A percentile compares a stretch with the other conserved stretches of the same genome.
These are phyloP conservation scores for Cucurbita argyrosperma DNA, from an alignment of 306 rosid genomes.

Conservation along the genomic window DNA sequence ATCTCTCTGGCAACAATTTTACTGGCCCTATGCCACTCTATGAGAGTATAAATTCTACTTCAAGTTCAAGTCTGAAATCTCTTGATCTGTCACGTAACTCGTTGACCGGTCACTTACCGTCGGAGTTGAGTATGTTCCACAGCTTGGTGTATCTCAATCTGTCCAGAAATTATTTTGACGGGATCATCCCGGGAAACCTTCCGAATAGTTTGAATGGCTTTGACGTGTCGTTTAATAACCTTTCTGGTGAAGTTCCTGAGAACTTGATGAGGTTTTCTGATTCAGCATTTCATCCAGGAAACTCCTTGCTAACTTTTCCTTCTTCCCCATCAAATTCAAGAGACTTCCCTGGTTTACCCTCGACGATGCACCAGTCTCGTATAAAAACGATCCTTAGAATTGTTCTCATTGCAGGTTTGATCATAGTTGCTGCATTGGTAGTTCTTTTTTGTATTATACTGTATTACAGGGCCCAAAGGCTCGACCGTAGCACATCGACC, in stretches of 20 bases:
- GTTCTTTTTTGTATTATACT: conserved; percentile 22
- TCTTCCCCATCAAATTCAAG: conserved; percentile 22
- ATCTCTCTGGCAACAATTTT: conserved; percentile 49
- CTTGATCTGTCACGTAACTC: conserved; percentile 67
- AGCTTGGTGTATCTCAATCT: conserved; percentile 42
- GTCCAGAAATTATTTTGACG: conserved; percentile 44
- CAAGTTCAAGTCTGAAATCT: conserved; percentile 22
- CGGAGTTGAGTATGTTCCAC: conserved; percentile 31
- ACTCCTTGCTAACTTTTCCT: conserved; percentile 37
- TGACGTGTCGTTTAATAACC: conserved; percentile 55
- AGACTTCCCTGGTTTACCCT: conserved; percentile 16
- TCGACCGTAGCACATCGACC: conserved; percentile 13
- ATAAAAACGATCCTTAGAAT: conserved; percentile 35
- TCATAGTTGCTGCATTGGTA: conserved; percentile 31
- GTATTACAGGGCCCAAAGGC: conserved; percentile 24
- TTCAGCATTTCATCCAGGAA: conserved; percentile 75
- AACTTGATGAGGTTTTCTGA: conserved; percentile 46
- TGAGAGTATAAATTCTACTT: conserved; percentile 10
- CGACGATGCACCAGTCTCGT: conserved; percentile 15
- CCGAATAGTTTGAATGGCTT: conserved; percentile 38
- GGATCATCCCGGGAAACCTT: conserved; percentile 47
- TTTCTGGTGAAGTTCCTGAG: conserved; percentile 50
- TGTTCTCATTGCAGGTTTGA: conserved; percentile 40
- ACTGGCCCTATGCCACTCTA: conserved; percentile 40
- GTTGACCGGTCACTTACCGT: conserved; percentile 44